These are phyloP conservation scores for Abrus precatorius DNA, from an alignment of 306 rosid species.

Conservation along the genomic window DNA sequence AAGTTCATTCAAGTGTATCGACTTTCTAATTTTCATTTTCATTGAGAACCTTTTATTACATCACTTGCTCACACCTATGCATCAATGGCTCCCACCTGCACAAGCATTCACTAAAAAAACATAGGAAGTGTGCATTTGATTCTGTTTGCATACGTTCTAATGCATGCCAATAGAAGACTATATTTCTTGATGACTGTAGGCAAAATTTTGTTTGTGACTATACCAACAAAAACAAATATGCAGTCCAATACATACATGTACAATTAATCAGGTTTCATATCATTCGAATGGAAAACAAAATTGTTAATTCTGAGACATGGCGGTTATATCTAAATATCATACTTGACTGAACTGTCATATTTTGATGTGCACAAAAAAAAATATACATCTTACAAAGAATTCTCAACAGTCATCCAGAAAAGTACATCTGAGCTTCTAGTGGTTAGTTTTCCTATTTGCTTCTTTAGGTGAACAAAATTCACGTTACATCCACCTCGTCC, in stretches of 20 bases:
- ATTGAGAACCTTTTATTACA: not conserved
- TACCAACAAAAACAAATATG: too few species aligned
- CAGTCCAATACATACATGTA: too few species aligned
- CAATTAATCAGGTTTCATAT: too few species aligned
- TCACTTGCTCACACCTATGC: not conserved
- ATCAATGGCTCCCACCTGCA: too few species aligned
- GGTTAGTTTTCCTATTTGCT: constrained; percentile 40
- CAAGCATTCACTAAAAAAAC: too few species aligned
- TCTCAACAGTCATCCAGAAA: constrained; percentile 26
- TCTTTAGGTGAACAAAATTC: constrained; percentile 40
- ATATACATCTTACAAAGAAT: constrained; percentile 45
- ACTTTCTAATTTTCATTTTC: not conserved
- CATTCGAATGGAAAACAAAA: too few species aligned
- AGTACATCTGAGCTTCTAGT: constrained; percentile 32
- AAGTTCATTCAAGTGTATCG: too few species aligned
- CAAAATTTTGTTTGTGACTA: too few species aligned
- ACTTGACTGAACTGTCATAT: constrained; percentile 37
- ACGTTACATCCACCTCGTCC: constrained; percentile 24
- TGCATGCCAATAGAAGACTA: too few species aligned
- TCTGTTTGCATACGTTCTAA: too few species aligned
- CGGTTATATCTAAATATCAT: not conserved
- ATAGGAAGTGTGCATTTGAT: too few species aligned
- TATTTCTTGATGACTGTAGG: too few species aligned
- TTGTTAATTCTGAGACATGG: not conserved
- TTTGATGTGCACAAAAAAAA: not conserved